Evolutionary conservation across 2,329 filamentous ascomycete species (phyloP).

Genomic region (Apiospora aurea): DNA sequence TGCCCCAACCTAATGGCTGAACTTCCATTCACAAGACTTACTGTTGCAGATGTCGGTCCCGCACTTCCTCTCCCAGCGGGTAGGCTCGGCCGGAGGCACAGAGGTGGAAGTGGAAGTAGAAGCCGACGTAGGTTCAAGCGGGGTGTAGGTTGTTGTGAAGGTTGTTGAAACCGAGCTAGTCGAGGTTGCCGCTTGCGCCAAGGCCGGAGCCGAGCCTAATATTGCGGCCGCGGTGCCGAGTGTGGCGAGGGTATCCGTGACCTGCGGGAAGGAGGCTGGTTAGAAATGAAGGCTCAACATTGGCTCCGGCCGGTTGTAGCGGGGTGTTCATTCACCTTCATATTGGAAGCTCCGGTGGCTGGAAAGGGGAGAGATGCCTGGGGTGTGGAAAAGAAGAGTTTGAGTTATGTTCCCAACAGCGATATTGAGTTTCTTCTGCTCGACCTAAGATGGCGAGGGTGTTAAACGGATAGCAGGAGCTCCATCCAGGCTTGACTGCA

Average conservation of each 20-base stretch:
- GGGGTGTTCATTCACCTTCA: background rate
- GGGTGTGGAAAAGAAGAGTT: background rate
- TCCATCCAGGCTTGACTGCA: background rate
- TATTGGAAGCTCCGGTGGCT: background rate
- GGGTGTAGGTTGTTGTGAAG: background rate
- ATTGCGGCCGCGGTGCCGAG: background rate
- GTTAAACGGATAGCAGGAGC: background rate
- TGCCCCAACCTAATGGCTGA: background rate
- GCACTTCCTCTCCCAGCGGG: background rate
- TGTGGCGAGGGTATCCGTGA: background rate
- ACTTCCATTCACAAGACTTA: background rate
- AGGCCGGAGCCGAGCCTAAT: background rate
- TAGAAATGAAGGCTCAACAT: background rate
- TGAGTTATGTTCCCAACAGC: background rate
- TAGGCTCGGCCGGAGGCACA: background rate
- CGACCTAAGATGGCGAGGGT: background rate
- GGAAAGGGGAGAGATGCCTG: background rate
- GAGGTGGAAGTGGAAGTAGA: background rate
- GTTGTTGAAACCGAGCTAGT: conserved; percentile 1
- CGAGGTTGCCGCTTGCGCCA: background rate
- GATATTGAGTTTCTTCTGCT: too few species aligned
- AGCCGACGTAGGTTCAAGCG: background rate
- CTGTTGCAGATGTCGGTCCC: background rate
- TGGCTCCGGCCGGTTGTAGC: too few species aligned
- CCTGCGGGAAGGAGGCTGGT: background rate